Percentiles rank a stretch among this genome's conserved stretches.
Conservation (phyloP, 306 rosid species). For the Medicago truncatula region DNA sequence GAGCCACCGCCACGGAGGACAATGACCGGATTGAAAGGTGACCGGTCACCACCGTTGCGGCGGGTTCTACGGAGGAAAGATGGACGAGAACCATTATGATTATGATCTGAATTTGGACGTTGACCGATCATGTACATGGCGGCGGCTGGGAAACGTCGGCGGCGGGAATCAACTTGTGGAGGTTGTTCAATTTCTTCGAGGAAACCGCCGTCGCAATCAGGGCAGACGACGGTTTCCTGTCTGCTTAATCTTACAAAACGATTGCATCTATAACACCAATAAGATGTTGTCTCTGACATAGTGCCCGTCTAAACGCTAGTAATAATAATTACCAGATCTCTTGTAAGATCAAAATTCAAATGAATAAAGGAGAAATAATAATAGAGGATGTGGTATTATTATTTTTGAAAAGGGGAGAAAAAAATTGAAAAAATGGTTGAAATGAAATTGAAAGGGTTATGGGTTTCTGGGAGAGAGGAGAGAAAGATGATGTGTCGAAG, state of each 20-base stretch:
- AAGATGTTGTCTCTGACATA: constrained; percentile 53
- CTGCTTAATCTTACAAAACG: constrained; percentile 60
- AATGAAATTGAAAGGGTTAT: not conserved
- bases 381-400: no score
- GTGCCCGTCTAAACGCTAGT: no score
- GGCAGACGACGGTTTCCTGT: constrained; percentile 56
- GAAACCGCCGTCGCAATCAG: constrained; percentile 70
- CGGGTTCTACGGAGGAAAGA: constrained; percentile 51
- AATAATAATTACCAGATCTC: constrained; percentile 43
- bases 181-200: constrained; percentile 65
- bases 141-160: constrained; percentile 56
- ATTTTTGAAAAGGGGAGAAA: no score
- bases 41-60: constrained; percentile 65
- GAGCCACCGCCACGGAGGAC: constrained; percentile 66
- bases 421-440: not conserved
- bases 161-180: constrained; percentile 45
- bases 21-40: constrained; percentile 76
- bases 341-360: not conserved
- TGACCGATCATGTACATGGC: constrained; percentile 77
- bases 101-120: constrained; percentile 45
- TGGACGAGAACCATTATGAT: constrained; percentile 48
- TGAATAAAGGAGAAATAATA: no score
- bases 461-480: no score
- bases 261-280: constrained; percentile 85
- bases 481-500: no score